Conservation (phyloP, 1,284 basidiomycete species). For the Trichosporon asahii region DNA sequence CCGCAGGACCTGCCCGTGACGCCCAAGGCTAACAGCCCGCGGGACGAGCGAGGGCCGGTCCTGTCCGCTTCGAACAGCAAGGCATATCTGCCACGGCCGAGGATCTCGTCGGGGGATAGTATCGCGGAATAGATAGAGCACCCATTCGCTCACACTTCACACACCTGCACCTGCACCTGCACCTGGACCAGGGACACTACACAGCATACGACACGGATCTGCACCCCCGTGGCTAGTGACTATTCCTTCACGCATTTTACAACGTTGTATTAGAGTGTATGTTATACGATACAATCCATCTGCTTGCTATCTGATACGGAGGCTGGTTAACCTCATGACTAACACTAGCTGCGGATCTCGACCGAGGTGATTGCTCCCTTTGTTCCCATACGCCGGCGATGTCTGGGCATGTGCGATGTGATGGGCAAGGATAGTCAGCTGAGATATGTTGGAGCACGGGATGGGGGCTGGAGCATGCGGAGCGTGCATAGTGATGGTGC, state of each 20-base stretch:
- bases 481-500: background rate
- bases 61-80: background rate
- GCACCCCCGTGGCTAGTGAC: background rate
- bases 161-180: background rate
- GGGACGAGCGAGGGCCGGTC: background rate
- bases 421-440: background rate
- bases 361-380: background rate
- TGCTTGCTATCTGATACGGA: background rate
- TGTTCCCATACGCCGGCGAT: background rate
- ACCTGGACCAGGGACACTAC: background rate
- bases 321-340: background rate
- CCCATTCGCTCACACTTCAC: no score
- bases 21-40: constrained; percentile 5
- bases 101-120: background rate
- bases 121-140: background rate
- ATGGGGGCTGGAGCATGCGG: background rate
- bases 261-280: constrained; percentile 10
- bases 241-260: background rate
- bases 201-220: background rate
- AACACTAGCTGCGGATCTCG: background rate
- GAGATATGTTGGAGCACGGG: background rate
- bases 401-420: no score
- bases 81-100: background rate
- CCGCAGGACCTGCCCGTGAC: constrained; percentile 2
- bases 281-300: background rate